Percentiles rank a stretch among this genome's conserved stretches.
Conservation (phyloP, 345 rosid genomes). For the Linum tenue region DNA sequence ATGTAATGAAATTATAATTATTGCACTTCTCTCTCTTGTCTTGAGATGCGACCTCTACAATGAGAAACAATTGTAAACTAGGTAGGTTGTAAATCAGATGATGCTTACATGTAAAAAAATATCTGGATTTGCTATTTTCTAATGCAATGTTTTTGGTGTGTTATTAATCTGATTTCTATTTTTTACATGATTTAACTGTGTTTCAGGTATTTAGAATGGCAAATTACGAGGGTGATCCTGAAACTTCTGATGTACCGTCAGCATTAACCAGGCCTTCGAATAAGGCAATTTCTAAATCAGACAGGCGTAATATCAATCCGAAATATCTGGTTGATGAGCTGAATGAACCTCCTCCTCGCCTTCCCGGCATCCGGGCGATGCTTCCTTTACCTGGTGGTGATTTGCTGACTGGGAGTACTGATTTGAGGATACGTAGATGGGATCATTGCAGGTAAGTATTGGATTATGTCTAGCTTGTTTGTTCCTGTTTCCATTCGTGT, state of each 20-base stretch:
- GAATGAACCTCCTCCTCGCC: slow-evolving; percentile 78
- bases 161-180: not conserved
- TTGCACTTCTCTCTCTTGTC: not conserved
- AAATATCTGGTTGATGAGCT: slow-evolving; percentile 85
- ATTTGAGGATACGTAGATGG: slow-evolving; percentile 91
- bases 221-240: slow-evolving; percentile 63
- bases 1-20: no score
- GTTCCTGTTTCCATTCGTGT: not conserved
- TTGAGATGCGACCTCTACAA: no score
- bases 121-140: no score
- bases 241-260: slow-evolving; percentile 66
- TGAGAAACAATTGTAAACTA: no score
- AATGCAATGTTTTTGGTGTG: not conserved
- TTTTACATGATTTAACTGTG: not conserved
- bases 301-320: slow-evolving; percentile 58
- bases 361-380: slow-evolving; percentile 76
- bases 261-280: slow-evolving; percentile 53
- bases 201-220: slow-evolving; percentile 65
- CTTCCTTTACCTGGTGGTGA: slow-evolving; percentile 95
- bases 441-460: slow-evolving; percentile 61
- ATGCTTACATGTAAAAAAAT: no score
- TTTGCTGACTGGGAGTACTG: slow-evolving; percentile 89
- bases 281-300: slow-evolving; percentile 46
- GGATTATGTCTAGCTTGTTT: not conserved
- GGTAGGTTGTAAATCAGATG: no score